Base-by-base conservation (phyloP, 1,284 basidiomycete species). In the Heterobasidion annosum region DNA sequence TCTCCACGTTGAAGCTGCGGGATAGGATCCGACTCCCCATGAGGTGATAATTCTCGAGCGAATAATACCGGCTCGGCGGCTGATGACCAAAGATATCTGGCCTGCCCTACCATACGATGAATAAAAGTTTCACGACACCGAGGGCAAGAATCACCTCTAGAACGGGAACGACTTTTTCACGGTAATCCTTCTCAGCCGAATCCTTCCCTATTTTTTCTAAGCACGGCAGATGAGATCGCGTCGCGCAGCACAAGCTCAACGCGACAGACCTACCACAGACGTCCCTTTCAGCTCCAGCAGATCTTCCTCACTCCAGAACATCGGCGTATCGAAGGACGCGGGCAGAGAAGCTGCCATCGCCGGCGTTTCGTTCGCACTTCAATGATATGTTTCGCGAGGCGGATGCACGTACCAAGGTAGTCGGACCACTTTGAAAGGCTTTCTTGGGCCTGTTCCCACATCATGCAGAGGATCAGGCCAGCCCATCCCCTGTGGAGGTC, bases 21-120 rank as follows among this genome's bases (percentile, higher is more conserved):
- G 93, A 97, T 7, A 98, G 77, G 51, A 99, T 91, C n/a, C 91
- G 81, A 56, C 90, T 94, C 6, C 96, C 97, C 77, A 93, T 93
- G 35, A 91, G 71, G 65, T 99, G 97, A 65, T 91, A 98, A 16
- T 78, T 73, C 48, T 85, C 79, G 5, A 95, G 66, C 0, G 86
- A 81, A 66, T 93, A 98, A 65, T 78, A 74, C 7, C 65, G 64
- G 0, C 70, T 63, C 16, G 79, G 62, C 46, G 72, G 64, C 18
- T 74, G 70, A 0, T 74, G 68, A 1, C 76, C 76, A 63, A 96
- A 96, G 8, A 94, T 68, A 57, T 87, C 82, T 16, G 83, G 77
- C 45, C 87, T 81, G 54, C 78, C 80, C 85, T 91, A 18, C 13
- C 34, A 9, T n/a, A n/a, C 32, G 15, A 35, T 53, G 8, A 53